Percentiles rank a stretch among this genome's conserved stretches.
Evolutionary conservation across 371 early-diverging fungal species (phyloP).

Genomic region (Lichtheimia ramosa): DNA sequence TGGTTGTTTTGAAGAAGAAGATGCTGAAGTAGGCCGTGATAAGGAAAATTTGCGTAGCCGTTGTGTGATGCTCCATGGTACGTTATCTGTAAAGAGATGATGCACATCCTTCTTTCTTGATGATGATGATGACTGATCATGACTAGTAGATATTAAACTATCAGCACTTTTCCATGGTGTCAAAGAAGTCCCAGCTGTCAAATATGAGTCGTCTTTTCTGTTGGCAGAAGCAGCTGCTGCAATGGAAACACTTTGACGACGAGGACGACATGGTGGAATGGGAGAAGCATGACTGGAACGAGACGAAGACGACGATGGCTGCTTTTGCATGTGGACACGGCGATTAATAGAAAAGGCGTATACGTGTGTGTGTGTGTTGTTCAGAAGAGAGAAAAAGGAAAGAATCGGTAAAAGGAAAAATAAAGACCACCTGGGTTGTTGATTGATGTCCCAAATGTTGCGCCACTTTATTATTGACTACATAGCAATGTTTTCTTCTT

Average conservation of each 20-base stretch:
- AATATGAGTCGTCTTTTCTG: conserved; percentile 11
- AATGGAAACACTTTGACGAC: conserved; percentile 13
- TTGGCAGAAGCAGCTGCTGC: not conserved
- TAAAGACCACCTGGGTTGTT: too few species aligned
- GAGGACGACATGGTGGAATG: conserved; percentile 11
- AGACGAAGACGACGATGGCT: not conserved
- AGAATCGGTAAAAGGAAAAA: too few species aligned
- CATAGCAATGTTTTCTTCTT: too few species aligned
- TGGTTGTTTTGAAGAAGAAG: conserved; percentile 11
- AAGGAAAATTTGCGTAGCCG: conserved; percentile 19
- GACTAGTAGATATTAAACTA: conserved; percentile 11
- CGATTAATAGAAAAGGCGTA: too few species aligned
- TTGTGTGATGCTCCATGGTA: conserved; percentile 3
- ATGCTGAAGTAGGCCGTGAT: conserved; percentile 12
- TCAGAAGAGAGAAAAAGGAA: too few species aligned
- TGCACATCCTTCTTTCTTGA: too few species aligned
- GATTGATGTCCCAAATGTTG: too few species aligned
- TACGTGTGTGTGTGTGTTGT: too few species aligned
- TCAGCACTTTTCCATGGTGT: conserved; percentile 30
- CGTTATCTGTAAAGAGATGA: not conserved
- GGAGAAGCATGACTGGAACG: conserved; percentile 5
- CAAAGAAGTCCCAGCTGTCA: conserved; percentile 14
- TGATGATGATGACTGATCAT: not conserved
- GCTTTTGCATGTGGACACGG: too few species aligned
- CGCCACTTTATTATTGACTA: too few species aligned